Evolutionary conservation across 495 filamentous ascomycete species (phyloP).

Genomic region (Trichocladium uniseriatum): DNA sequence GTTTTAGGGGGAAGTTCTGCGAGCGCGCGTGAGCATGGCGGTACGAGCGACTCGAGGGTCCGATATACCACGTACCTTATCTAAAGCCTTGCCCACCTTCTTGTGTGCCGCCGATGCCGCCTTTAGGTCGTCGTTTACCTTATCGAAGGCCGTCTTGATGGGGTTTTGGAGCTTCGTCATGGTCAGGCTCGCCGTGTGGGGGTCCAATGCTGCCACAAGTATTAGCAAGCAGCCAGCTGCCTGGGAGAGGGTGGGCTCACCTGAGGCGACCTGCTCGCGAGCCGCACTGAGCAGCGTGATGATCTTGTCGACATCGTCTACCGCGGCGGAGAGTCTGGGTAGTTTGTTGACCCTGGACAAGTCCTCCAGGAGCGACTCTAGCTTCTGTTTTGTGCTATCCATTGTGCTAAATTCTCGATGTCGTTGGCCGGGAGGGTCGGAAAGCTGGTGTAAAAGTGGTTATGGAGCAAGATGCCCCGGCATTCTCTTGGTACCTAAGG

Average conservation of each 20-base stretch:
- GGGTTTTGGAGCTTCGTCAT: constrained; percentile 79
- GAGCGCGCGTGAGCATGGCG: background rate
- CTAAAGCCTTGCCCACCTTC: constrained; percentile 71
- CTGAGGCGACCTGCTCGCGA: constrained; percentile 55
- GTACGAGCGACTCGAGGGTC: background rate
- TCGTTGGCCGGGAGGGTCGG: background rate
- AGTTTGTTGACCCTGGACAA: constrained; percentile 58
- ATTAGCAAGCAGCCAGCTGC: background rate
- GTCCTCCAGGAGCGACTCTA: constrained; percentile 53
- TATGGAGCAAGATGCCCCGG: background rate
- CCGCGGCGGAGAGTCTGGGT: constrained; percentile 59
- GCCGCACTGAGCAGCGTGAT: constrained; percentile 68
- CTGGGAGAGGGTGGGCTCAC: constrained; percentile 33
- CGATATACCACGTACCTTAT: constrained; percentile 49
- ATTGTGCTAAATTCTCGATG: background rate
- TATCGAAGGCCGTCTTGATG: constrained; percentile 66
- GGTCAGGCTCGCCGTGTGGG: constrained; percentile 56
- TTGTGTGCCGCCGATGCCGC: constrained; percentile 67
- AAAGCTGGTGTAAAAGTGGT: background rate
- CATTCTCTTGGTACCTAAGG: no score
- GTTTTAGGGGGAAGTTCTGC: constrained; percentile 68
- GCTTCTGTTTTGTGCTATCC: constrained; percentile 9
- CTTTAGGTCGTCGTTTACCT: constrained; percentile 68
- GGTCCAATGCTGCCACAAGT: constrained; percentile 42
- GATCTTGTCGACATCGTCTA: constrained; percentile 68